These are phyloP conservation scores for Penicillium longicatenatum DNA, from an alignment of 495 filamentous ascomycete species.

Conservation along the genomic window DNA sequence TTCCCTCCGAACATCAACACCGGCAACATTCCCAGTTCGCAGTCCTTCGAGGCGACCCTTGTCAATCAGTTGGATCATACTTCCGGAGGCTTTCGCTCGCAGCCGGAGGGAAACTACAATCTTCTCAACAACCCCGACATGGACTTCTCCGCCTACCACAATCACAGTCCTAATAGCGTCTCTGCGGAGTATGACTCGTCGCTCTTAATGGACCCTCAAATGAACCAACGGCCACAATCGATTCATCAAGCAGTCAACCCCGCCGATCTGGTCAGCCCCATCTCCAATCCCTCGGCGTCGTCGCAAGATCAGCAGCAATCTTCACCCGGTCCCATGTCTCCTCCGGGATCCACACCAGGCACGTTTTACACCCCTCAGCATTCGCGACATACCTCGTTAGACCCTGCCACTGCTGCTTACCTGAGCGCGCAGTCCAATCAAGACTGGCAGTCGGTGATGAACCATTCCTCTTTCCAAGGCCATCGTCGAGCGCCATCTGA, in stretches of 20 bases:
- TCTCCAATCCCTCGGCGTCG: conserved; percentile 69
- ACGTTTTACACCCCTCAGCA: conserved; percentile 61
- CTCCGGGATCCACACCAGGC: conserved; percentile 54
- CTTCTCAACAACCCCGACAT: conserved; percentile 41
- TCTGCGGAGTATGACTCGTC: conserved; percentile 41
- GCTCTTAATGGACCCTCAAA: conserved; percentile 49
- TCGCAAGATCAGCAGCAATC: conserved; percentile 58
- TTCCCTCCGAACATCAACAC: conserved; percentile 31
- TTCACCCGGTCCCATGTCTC: conserved; percentile 54
- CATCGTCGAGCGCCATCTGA: conserved; percentile 88
- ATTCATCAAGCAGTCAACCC: conserved; percentile 58
- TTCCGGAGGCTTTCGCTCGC: conserved; percentile 24
- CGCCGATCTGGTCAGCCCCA: conserved; percentile 68
- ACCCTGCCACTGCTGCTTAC: conserved; percentile 74
- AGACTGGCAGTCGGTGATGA: conserved; percentile 70
- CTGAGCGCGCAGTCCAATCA: conserved; percentile 57
- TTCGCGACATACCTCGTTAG: conserved; percentile 79
- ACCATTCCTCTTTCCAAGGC: conserved; percentile 63
- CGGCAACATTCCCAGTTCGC: conserved; percentile 37
- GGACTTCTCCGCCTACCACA: conserved; percentile 45
- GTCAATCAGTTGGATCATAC: conserved; percentile 39
- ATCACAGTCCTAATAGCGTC: conserved; percentile 35
- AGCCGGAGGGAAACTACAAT: conserved; percentile 43
- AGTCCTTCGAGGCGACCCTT: conserved; percentile 42
- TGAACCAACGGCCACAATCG: conserved; percentile 40